phyloP scores from a whole-genome alignment of 2,329 filamentous ascomycete species.

The Epichloe festucae region DNA sequence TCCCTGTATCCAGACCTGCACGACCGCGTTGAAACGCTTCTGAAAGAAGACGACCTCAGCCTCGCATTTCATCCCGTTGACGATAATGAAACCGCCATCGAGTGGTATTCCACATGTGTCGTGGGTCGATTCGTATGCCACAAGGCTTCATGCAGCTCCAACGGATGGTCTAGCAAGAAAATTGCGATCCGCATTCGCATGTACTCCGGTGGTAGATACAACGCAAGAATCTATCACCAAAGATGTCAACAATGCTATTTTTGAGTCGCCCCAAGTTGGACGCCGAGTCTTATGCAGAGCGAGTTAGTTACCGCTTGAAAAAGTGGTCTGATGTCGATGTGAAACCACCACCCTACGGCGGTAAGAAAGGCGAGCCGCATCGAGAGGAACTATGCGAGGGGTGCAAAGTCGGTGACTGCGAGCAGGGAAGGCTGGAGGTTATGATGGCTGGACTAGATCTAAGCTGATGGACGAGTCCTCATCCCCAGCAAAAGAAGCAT shows the following conservation, averaged over 20 bases:
- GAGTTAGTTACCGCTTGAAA: constrained; percentile 23
- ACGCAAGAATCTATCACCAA: constrained; percentile 24
- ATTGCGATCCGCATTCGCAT: constrained; percentile 22
- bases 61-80: constrained; percentile 14
- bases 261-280: constrained; percentile 17
- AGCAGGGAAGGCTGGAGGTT: neutral
- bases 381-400: constrained; percentile 20
- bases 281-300: constrained; percentile 20
- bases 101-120: constrained; percentile 16
- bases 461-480: too few relatives aligned
- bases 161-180: constrained; percentile 20
- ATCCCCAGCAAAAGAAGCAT: too few relatives aligned
- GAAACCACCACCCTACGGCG: constrained; percentile 3
- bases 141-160: constrained; percentile 12
- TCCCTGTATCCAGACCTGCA: constrained; percentile 12
- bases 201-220: constrained; percentile 19
- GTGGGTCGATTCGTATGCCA: constrained; percentile 22
- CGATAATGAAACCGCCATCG: constrained; percentile 4
- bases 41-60: constrained; percentile 7
- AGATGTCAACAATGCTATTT: constrained; percentile 19
- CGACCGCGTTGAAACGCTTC: constrained; percentile 5
- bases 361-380: constrained; percentile 11
- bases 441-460: constrained; percentile 4
- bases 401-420: constrained; percentile 21
- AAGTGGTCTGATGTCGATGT: constrained; percentile 20